Percentiles rank a stretch among this genome's conserved stretches.
These are phyloP conservation scores for Fraxinus xanthoxyloides DNA, from an alignment of 305 asterid genomes.

Conservation along the genomic window DNA sequence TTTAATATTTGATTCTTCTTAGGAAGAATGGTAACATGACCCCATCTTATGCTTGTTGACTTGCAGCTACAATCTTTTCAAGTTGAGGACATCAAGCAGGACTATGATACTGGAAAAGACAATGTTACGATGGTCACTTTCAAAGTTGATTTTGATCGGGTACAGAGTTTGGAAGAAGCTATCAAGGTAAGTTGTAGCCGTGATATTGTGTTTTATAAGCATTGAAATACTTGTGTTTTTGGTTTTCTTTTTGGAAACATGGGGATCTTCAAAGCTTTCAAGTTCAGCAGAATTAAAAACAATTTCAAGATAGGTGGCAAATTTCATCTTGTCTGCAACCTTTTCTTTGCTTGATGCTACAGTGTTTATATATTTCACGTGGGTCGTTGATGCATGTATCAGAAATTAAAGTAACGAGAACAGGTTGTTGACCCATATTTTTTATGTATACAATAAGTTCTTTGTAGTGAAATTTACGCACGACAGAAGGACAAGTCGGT, in stretches of 20 bases:
- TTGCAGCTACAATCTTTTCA: constrained; percentile 80
- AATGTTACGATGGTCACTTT: constrained; percentile 72
- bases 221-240: constrained; percentile 20
- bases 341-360: neutral
- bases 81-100: constrained; percentile 91
- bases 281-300: neutral
- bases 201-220: constrained; percentile 68
- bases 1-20: neutral
- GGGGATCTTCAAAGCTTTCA: neutral
- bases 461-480: neutral
- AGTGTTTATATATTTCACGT: constrained; percentile 12
- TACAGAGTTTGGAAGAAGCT: constrained; percentile 76
- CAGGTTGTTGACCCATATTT: neutral
- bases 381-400: neutral
- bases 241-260: constrained; percentile 2
- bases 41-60: constrained; percentile 5
- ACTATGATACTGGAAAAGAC: constrained; percentile 90
- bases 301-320: constrained; percentile 5
- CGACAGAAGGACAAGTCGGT: neutral
- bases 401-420: neutral
- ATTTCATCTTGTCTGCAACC: neutral
- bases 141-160: constrained; percentile 83
- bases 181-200: constrained; percentile 71
- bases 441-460: neutral
- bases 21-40: neutral